Conservation (phyloP, 805 yeast species). For the Pichia thaimueangensis region DNA sequence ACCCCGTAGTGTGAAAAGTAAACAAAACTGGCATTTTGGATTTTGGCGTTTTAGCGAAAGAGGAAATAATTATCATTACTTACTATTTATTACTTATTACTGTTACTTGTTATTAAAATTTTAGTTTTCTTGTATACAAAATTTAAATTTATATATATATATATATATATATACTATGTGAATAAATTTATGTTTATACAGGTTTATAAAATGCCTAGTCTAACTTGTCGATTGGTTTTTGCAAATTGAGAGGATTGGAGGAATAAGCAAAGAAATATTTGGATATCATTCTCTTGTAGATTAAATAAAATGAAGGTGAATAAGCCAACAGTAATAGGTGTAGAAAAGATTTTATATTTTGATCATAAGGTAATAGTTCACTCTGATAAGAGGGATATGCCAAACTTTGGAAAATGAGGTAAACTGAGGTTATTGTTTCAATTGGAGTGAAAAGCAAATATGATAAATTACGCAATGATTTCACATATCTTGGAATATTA, state of each 20-base stretch:
- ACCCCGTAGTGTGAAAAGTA: too few species aligned
- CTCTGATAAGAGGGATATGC: constrained; percentile 17
- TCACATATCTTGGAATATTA: constrained; percentile 14
- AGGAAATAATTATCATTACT: too few species aligned
- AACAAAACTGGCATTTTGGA: too few species aligned
- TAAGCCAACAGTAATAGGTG: constrained; percentile 16
- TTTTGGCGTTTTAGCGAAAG: too few species aligned
- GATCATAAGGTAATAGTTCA: constrained; percentile 16
- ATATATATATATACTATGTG: background rate
- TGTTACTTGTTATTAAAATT: too few species aligned
- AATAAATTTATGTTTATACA: background rate
- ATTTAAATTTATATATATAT: too few species aligned
- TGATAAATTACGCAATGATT: constrained; percentile 15
- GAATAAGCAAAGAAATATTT: constrained; percentile 7
- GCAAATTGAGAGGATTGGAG: too few species aligned
- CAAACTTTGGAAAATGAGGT: constrained; percentile 18
- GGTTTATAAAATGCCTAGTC: background rate
- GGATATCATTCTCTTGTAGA: constrained; percentile 18
- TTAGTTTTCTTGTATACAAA: too few species aligned
- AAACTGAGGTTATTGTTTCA: constrained; percentile 17
- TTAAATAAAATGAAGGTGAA: constrained; percentile 19
- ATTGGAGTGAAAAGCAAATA: constrained; percentile 19
- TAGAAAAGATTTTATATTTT: constrained; percentile 4
- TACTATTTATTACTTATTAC: too few species aligned
- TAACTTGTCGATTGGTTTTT: background rate